Evolutionary conservation across 495 filamentous ascomycete species (phyloP), one percentile per base, ranked within the genome.

Genomic region (Neurospora sp.): DNA sequence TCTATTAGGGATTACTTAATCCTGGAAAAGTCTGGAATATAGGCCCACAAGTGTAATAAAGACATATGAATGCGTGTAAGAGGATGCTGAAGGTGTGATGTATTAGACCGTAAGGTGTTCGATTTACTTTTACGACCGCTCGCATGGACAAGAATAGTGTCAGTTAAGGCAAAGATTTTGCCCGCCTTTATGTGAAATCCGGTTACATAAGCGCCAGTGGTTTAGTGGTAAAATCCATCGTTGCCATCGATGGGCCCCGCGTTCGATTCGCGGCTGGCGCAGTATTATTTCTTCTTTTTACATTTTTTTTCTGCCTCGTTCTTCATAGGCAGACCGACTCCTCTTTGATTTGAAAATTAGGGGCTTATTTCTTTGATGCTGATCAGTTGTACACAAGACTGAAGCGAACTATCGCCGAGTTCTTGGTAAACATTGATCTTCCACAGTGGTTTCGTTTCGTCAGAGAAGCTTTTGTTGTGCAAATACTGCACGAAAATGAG

Each of bases 151-250:
- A 34, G 31, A 2, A 34, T 3, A 4, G 31, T 34, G 31, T 34
- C 31, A 34, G 31, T 34, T 34, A 34, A 34, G 31, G 2, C 31
- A 2, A 28, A 38, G 37, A 0, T 38, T 38, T 9, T 38, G 24
- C 9, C 1, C 1, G 9, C 0, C 9, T 38, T 1, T 2, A 9
- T 10, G 15, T 54, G 1, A 28, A 24, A 34, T 34, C 54, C 4
- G 6, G 8, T 34, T 31, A n/a, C n/a, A n/a, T n/a, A 66, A 34
- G 54, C 54, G 54, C 54, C 80, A 83, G 82, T 84, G 82, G 82
- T 84, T 84, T 85, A 85, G 83, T 85, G 83, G 83, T 85, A 85
- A 85, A 85, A 85, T 84, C 82, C 83, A 84, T 85, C 83, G 83
- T 85, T 85, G 83, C 83, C 83, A 85, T 85, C 83, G 83, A 84